A percentile compares a stretch with the other conserved stretches of the same genome.
phyloP scores from a whole-genome alignment of 1,139 yeast genomes.

The Suhomyces wounanorum region DNA sequence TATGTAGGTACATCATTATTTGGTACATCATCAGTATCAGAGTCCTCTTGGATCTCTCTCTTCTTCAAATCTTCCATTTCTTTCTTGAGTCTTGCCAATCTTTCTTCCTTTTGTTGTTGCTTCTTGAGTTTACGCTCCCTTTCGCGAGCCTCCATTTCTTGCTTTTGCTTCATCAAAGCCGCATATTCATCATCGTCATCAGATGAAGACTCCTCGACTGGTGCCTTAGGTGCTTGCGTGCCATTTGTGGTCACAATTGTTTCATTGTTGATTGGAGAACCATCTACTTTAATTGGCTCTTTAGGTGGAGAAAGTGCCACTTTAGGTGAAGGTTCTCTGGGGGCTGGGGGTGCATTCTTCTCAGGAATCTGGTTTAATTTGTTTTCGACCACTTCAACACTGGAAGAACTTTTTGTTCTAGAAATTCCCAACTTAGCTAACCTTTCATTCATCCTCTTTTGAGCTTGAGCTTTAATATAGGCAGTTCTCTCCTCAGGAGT shows the following conservation, averaged over 20 bases:
- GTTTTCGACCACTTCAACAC: neutral
- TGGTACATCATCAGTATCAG: conserved; percentile 38
- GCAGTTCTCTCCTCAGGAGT: conserved; percentile 74
- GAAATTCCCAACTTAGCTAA: conserved; percentile 82
- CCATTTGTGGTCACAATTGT: neutral
- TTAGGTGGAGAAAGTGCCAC: conserved; percentile 1
- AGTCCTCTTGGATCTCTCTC: conserved; percentile 36
- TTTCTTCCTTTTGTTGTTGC: conserved; percentile 56
- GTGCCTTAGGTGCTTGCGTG: neutral
- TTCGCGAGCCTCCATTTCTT: conserved; percentile 51
- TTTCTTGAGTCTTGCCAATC: conserved; percentile 58
- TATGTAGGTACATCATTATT: conserved; percentile 33
- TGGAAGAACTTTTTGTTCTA: conserved; percentile 30
- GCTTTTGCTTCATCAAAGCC: conserved; percentile 48
- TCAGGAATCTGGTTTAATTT: neutral
- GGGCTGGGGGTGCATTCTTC: neutral
- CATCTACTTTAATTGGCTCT: neutral
- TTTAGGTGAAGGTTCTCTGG: neutral
- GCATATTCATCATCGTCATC: conserved; percentile 52
- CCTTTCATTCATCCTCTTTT: conserved; percentile 84
- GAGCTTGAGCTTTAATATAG: conserved; percentile 87
- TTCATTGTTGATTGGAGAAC: neutral
- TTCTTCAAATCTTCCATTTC: conserved; percentile 63
- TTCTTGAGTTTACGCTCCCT: conserved; percentile 49
- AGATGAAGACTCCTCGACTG: conserved; percentile 23